Percentiles rank a stretch among this genome's conserved stretches.
Conservation (phyloP, 2,329 filamentous ascomycete genomes). For the Phoma sp. region DNA sequence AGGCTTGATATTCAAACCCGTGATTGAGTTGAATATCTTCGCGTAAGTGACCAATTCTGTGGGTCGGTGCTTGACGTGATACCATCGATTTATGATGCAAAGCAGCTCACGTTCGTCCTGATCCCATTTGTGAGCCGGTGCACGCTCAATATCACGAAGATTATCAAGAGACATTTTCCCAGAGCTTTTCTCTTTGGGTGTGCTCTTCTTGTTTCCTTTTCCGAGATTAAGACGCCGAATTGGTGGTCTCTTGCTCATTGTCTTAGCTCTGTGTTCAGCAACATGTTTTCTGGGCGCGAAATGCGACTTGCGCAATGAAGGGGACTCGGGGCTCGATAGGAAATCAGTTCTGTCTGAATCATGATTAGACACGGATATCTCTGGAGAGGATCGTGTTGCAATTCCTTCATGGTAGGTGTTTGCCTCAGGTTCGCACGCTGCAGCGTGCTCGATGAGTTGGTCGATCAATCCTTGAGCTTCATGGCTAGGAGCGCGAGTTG, state of each 20-base stretch:
- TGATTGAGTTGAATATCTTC: slow-evolving; percentile 17
- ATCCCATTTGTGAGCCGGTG: slow-evolving; percentile 7
- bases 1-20: slow-evolving; percentile 1
- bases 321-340: background rate
- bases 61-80: background rate
- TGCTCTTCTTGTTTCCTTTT: background rate
- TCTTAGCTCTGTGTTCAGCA: too few relatives aligned
- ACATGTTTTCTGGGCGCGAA: too few relatives aligned
- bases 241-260: background rate
- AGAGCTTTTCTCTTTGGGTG: background rate
- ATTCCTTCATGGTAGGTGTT: too few relatives aligned
- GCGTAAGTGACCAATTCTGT: background rate
- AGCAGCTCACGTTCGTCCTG: slow-evolving; percentile 16
- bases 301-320: background rate
- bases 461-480: background rate
- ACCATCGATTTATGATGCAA: slow-evolving; percentile 12
- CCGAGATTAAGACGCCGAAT: background rate
- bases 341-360: slow-evolving; percentile 9
- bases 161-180: background rate
- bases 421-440: too few relatives aligned
- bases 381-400: too few relatives aligned
- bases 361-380: too few relatives aligned
- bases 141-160: background rate
- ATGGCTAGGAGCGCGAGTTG: too few relatives aligned
- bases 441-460: too few relatives aligned